Conservation (phyloP, 345 rosid species). For the Cardamine occulta region DNA sequence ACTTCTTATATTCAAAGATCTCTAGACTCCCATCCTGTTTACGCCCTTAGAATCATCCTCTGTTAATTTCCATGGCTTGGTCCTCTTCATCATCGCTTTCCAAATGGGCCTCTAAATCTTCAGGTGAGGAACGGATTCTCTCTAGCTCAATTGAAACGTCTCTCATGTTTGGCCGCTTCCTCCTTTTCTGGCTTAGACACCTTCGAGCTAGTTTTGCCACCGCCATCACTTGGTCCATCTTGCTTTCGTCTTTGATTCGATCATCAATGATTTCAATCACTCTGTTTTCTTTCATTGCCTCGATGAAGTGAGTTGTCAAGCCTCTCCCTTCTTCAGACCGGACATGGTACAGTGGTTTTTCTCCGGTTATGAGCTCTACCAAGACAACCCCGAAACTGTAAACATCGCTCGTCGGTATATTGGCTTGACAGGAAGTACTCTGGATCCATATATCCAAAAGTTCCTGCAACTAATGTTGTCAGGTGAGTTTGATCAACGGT, state of each 20-base stretch:
- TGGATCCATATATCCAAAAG: constrained; percentile 40
- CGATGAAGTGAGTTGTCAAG: constrained; percentile 41
- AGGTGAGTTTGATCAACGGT: constrained; percentile 44
- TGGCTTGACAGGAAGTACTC: constrained; percentile 36
- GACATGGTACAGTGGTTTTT: constrained; percentile 33
- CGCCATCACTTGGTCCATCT: constrained; percentile 18
- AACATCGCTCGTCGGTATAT: constrained; percentile 36
- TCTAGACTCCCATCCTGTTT: neutral
- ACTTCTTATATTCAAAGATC: neutral
- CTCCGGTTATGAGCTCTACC: constrained; percentile 65
- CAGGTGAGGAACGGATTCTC: constrained; percentile 21
- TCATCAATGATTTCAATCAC: constrained; percentile 40
- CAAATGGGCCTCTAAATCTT: neutral
- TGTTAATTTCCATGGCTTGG: neutral
- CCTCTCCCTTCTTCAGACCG: constrained; percentile 25
- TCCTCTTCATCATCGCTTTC: neutral
- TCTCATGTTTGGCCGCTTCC: constrained; percentile 50
- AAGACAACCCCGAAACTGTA: constrained; percentile 86
- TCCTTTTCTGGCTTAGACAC: constrained; percentile 44
- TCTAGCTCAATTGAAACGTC: constrained; percentile 43
- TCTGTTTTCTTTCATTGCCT: constrained; percentile 27
- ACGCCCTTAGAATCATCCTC: neutral
- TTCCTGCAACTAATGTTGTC: constrained; percentile 30
- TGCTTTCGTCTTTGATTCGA: neutral
- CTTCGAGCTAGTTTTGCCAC: constrained; percentile 43